Evolutionary conservation across 768 basidiomycete genomes (phyloP), one percentile per base, ranked within the genome.

Genomic region (Phaffia tasmanica): DNA sequence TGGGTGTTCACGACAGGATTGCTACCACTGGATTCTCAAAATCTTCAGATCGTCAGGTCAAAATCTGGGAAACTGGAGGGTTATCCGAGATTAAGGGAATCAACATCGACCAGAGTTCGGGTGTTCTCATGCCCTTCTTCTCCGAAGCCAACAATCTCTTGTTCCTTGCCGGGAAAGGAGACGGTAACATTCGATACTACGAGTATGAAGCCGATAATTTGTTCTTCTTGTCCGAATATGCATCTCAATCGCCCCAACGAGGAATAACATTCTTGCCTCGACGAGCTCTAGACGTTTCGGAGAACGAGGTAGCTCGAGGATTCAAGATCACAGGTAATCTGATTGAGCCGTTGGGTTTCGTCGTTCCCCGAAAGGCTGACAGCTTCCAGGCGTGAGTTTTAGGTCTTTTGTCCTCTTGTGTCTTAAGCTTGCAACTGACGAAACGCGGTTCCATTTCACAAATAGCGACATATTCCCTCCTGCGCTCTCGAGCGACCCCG

Each of bases 251-350:
- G 16, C 57, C 59, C 25, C 57, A 98, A 76, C 88, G 93, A 61
- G 95, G 95, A 16, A 88, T 98, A 85, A 89, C 88, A 75, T 92
- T 98, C 85, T 82, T 95, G 53, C 95, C 95, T 16, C 84, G 93
- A 47, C 87, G 92, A 57, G 86, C 88, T 0, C 83, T 98, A 72
- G 90, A 83, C 74, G 86, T 95, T 27, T 78, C 82, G 48, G 90
- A 97, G 62, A 94, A 92, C 76, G 95, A 98, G 76, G 95, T 98
- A 71, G 93, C 90, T 1, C 82, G 91, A 32, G 90, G 88, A 0
- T 97, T 89, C 82, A 99, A 98, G 77, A 82, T 94, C 23, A 80
- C 83, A 19, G 84, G 82, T 2, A 78, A 77, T 25, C 80, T 80
- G 46, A 83, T 99, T 66, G 93, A 98, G 75, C 89, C 94, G 21